Percentiles rank a stretch among this genome's conserved stretches.
These are phyloP conservation scores for Boletus reticulatus DNA, from an alignment of 768 basidiomycete species.

Conservation along the genomic window DNA sequence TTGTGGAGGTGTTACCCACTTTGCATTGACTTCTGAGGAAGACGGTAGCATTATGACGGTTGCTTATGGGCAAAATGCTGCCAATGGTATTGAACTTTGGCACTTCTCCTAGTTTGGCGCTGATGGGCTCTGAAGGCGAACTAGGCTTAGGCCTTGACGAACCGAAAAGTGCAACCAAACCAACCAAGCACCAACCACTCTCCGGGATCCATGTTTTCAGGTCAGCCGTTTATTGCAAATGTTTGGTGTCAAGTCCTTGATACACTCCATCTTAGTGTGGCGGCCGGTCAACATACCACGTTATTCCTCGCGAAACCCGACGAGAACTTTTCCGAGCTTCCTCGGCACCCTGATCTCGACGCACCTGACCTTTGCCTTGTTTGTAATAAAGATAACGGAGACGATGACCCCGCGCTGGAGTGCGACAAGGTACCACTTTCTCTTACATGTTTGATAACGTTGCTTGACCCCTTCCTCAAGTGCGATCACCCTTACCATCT, in stretches of 20 bases:
- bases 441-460: neutral
- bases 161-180: conserved; percentile 86
- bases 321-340: conserved; percentile 72
- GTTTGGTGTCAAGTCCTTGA: neutral
- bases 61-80: conserved; percentile 83
- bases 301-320: conserved; percentile 77
- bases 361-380: conserved; percentile 67
- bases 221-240: conserved; percentile 45
- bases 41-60: conserved; percentile 79
- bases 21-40: conserved; percentile 72
- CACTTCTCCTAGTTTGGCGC: neutral
- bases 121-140: conserved; percentile 49
- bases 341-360: conserved; percentile 77
- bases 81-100: conserved; percentile 52
- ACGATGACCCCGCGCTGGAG: conserved; percentile 72
- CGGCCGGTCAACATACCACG: conserved; percentile 84
- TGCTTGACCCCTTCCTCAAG: conserved; percentile 36
- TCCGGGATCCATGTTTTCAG: conserved; percentile 73
- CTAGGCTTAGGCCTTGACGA: conserved; percentile 78
- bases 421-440: conserved; percentile 75
- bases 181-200: conserved; percentile 66
- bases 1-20: conserved; percentile 90
- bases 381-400: conserved; percentile 69
- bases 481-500: conserved; percentile 91
- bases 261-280: conserved; percentile 50